Percentiles rank a stretch among this genome's conserved stretches.
phyloP scores from a whole-genome alignment of 1,284 basidiomycete species.

The Puccinia sorghi region DNA sequence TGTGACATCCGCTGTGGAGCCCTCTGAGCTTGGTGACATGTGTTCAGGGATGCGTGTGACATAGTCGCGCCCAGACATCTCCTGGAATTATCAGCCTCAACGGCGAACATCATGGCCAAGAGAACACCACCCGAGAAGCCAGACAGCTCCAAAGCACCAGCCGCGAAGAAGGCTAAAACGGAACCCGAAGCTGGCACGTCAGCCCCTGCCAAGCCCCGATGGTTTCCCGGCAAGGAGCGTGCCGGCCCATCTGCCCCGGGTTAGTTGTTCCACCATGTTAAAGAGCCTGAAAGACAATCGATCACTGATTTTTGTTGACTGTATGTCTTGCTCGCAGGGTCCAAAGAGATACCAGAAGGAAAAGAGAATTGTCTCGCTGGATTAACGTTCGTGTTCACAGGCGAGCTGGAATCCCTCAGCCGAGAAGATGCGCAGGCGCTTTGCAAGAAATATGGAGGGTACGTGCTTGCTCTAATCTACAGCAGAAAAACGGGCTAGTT shows the following conservation, averaged over 20 bases:
- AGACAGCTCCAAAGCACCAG: neutral
- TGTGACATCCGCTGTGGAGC: no score
- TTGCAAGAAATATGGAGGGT: conserved; percentile 91
- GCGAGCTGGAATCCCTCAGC: conserved; percentile 81
- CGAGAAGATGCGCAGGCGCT: conserved; percentile 84
- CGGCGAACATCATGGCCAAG: conserved; percentile 14
- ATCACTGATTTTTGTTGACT: neutral
- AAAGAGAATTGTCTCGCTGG: conserved; percentile 79
- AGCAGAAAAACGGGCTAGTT: neutral
- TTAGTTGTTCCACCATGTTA: neutral
- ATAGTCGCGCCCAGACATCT: no score
- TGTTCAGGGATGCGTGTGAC: no score
- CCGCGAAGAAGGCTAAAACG: conserved; percentile 32
- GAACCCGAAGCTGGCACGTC: conserved; percentile 2
- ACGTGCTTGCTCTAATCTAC: conserved; percentile 56
- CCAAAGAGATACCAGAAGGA: conserved; percentile 78
- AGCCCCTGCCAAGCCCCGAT: conserved; percentile 58
- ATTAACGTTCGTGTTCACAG: conserved; percentile 84
- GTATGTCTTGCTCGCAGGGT: conserved; percentile 61
- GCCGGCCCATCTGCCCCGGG: conserved; percentile 51
- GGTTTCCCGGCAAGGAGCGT: conserved; percentile 52
- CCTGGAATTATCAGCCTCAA: neutral
- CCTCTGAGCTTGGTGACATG: no score
- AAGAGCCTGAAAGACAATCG: neutral
- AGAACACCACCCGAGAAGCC: conserved; percentile 8